Percentiles rank a stretch among this genome's conserved stretches.
phyloP scores from a whole-genome alignment of 352 stramenopile genomes.

The Phytophthora niederhauseri region DNA sequence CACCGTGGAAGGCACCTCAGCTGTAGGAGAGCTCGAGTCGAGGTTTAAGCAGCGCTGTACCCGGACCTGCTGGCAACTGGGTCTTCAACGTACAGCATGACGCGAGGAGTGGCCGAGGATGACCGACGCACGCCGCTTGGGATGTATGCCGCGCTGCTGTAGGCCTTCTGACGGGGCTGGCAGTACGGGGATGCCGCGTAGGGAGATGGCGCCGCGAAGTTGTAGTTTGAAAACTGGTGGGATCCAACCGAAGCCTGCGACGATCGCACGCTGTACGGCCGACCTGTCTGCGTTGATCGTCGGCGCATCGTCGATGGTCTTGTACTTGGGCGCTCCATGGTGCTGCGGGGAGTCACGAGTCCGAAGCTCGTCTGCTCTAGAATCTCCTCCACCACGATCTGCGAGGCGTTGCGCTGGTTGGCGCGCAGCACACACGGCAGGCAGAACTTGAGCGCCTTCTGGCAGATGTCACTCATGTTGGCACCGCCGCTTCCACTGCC shows the following conservation, averaged over 20 bases:
- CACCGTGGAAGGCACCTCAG: constrained; percentile 4
- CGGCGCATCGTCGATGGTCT: constrained; percentile 29
- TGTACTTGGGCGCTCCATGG: constrained; percentile 18
- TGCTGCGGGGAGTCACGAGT: constrained; percentile 26
- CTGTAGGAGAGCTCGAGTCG: background rate
- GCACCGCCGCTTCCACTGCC: constrained; percentile 25
- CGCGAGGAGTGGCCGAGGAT: constrained; percentile 29
- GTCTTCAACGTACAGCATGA: constrained; percentile 41
- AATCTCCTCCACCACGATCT: constrained; percentile 54
- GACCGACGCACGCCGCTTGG: constrained; percentile 22
- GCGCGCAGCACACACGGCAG: constrained; percentile 48
- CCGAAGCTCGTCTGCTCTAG: constrained; percentile 31
- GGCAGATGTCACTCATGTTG: constrained; percentile 42
- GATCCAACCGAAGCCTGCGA: constrained; percentile 20
- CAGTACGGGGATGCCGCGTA: constrained; percentile 25
- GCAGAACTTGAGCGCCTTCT: constrained; percentile 59
- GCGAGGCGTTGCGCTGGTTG: constrained; percentile 45
- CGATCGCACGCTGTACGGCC: constrained; percentile 16
- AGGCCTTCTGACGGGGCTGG: constrained; percentile 35
- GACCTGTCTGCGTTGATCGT: constrained; percentile 36
- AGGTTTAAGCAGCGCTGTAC: constrained; percentile 24
- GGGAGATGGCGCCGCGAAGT: constrained; percentile 13
- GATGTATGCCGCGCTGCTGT: constrained; percentile 26
- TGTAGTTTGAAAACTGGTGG: constrained; percentile 28
- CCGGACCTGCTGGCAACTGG: constrained; percentile 17